A percentile compares a stretch with the other conserved stretches of the same genome.
phyloP scores from a whole-genome alignment of 768 basidiomycete genomes.

The Chalciporus sphaerocephalus region DNA sequence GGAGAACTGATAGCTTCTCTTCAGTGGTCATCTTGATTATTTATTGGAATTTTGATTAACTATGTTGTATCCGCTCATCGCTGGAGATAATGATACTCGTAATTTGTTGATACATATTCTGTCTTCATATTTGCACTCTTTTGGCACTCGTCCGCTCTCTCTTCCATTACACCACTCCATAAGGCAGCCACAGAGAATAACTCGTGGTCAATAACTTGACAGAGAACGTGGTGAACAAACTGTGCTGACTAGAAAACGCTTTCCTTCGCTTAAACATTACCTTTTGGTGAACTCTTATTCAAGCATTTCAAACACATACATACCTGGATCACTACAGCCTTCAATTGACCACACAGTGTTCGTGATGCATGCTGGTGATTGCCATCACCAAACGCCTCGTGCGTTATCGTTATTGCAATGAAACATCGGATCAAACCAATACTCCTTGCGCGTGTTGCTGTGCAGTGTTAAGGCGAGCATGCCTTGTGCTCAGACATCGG shows the following conservation, averaged over 20 bases:
- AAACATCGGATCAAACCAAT: conserved; percentile 16
- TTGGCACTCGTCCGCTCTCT: too few relatives aligned
- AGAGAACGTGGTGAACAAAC: too few relatives aligned
- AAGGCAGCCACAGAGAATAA: too few relatives aligned
- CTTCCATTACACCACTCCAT: too few relatives aligned
- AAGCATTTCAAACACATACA: too few relatives aligned
- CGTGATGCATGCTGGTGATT: too few relatives aligned
- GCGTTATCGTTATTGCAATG: conserved; percentile 13
- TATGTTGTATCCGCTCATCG: conserved; percentile 12
- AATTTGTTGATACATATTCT: conserved; percentile 7
- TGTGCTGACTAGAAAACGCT: too few relatives aligned
- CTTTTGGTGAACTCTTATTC: too few relatives aligned
- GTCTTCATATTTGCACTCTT: neutral
- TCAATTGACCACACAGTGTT: too few relatives aligned
- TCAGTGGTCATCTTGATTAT: neutral
- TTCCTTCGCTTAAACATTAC: too few relatives aligned
- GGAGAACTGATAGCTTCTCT: neutral
- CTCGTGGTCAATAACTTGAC: too few relatives aligned
- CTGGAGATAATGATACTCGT: conserved; percentile 17
- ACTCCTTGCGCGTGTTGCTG: conserved; percentile 15
- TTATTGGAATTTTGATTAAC: conserved; percentile 8
- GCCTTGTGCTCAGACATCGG: conserved; percentile 19
- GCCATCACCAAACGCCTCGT: conserved; percentile 11
- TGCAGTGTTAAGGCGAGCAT: conserved; percentile 7
- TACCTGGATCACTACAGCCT: too few relatives aligned